These are phyloP conservation scores for Bipolaris sorokiniana DNA, from an alignment of 2,329 filamentous ascomycete species.

Conservation along the genomic window DNA sequence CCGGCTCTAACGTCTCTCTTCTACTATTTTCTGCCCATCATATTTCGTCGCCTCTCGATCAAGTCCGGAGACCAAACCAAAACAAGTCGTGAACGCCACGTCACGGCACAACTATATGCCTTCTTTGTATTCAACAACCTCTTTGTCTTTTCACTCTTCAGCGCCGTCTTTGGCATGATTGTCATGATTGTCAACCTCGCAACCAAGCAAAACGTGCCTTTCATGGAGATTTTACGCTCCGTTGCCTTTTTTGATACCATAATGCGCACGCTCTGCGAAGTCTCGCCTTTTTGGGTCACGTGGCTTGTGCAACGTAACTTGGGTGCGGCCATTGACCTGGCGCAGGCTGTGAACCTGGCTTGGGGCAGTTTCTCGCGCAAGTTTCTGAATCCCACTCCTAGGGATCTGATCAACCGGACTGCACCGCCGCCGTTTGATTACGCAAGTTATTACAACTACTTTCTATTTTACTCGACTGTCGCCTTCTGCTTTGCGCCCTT, in stretches of 20 bases:
- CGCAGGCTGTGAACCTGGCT: constrained; percentile 82
- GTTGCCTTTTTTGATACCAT: constrained; percentile 67
- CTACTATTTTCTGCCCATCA: constrained; percentile 85
- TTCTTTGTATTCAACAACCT: constrained; percentile 99
- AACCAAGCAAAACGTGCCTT: constrained; percentile 59
- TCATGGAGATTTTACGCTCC: constrained; percentile 70
- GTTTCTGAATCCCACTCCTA: constrained; percentile 84
- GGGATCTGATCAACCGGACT: constrained; percentile 89
- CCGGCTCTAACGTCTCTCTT: constrained; percentile 86
- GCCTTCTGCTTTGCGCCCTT: constrained; percentile 82
- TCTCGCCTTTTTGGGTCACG: constrained; percentile 87
- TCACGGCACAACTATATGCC: constrained; percentile 85
- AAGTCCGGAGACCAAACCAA: constrained; percentile 89
- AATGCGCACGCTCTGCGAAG: constrained; percentile 76
- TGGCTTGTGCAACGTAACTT: constrained; percentile 85
- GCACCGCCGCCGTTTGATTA: constrained; percentile 94
- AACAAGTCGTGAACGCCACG: constrained; percentile 88
- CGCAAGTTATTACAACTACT: constrained; percentile 97
- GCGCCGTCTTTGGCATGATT: constrained; percentile 77
- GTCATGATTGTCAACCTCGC: constrained; percentile 65
- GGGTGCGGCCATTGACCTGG: constrained; percentile 91
- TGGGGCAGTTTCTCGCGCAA: constrained; percentile 84
- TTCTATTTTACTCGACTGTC: constrained; percentile 91
- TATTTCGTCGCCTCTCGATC: constrained; percentile 86
- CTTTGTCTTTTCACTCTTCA: constrained; percentile 91